Conservation (phyloP, 2,329 filamentous ascomycete genomes). For the Microsporum canis region DNA sequence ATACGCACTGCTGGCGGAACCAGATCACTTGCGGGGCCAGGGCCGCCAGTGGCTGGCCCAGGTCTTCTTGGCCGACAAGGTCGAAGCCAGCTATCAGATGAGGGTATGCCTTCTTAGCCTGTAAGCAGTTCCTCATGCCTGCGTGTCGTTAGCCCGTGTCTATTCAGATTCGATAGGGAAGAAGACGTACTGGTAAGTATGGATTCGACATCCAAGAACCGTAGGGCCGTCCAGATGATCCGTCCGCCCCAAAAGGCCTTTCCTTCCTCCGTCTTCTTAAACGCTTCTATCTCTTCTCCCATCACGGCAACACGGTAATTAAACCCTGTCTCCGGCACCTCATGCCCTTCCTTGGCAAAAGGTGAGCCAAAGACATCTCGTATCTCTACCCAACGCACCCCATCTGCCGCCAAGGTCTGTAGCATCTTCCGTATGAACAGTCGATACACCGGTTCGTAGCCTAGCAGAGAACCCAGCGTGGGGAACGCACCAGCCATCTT, state of each 20-base stretch:
- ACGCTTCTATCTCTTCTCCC: conserved; percentile 64
- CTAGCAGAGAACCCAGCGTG: conserved; percentile 62
- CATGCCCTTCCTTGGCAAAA: conserved; percentile 55
- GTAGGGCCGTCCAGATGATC: conserved; percentile 72
- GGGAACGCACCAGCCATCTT: conserved; percentile 69
- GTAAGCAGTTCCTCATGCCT: conserved; percentile 73
- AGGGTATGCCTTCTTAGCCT: conserved; percentile 52
- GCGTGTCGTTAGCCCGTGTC: neutral
- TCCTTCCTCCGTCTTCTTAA: conserved; percentile 60
- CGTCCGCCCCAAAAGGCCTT: conserved; percentile 71
- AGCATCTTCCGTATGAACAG: conserved; percentile 62
- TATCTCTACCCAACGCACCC: conserved; percentile 74
- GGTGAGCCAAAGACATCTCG: conserved; percentile 61
- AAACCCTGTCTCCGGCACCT: conserved; percentile 56
- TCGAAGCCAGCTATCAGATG: conserved; percentile 54
- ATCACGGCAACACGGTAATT: conserved; percentile 60
- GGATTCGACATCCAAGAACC: conserved; percentile 35
- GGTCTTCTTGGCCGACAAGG: conserved; percentile 77
- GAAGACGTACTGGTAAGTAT: neutral
- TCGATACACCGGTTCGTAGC: conserved; percentile 84
- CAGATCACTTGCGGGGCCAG: conserved; percentile 78
- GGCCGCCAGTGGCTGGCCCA: conserved; percentile 62
- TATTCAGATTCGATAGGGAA: neutral
- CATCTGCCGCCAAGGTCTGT: conserved; percentile 61
- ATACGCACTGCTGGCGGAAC: conserved; percentile 76